Conservation (phyloP, 169 alveolate species). For the Theileria annulata region DNA sequence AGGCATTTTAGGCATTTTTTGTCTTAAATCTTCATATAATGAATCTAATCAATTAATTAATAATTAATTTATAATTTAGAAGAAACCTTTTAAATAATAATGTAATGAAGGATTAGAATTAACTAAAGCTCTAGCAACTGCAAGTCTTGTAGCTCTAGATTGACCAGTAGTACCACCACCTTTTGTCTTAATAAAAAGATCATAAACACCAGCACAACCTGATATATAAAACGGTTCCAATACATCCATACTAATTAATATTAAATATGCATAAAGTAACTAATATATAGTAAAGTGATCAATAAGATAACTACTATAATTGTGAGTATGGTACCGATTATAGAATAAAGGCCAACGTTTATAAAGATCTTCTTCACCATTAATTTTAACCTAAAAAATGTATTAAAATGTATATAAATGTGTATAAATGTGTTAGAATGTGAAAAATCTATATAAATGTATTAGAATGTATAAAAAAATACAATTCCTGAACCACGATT, state of each 20-base stretch:
- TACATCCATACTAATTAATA: constrained; percentile 71
- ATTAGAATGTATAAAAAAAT: neutral
- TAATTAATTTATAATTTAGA: neutral
- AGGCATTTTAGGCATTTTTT: constrained; percentile 86
- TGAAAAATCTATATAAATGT: too few relatives aligned
- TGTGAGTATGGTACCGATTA: constrained; percentile 62
- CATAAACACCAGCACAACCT: constrained; percentile 78
- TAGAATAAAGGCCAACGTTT: constrained; percentile 81
- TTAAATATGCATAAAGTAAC: neutral
- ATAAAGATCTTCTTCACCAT: constrained; percentile 80
- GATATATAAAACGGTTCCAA: constrained; percentile 80
- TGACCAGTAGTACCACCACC: constrained; percentile 87
- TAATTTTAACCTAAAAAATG: constrained; percentile 60
- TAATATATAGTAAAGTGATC: too few relatives aligned
- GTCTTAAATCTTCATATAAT: constrained; percentile 81
- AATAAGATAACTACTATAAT: too few relatives aligned
- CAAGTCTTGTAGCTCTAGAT: constrained; percentile 80
- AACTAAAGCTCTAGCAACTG: constrained; percentile 82
- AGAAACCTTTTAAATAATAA: constrained; percentile 64
- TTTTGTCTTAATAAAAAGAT: constrained; percentile 73
- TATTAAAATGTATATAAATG: neutral
- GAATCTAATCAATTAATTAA: constrained; percentile 65
- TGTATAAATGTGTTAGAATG: too few relatives aligned
- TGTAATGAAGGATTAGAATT: constrained; percentile 75
- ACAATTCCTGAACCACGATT: constrained; percentile 80